Conservation (phyloP, 192 early-diverging fungal genomes). For the Obelidium mucronatum region DNA sequence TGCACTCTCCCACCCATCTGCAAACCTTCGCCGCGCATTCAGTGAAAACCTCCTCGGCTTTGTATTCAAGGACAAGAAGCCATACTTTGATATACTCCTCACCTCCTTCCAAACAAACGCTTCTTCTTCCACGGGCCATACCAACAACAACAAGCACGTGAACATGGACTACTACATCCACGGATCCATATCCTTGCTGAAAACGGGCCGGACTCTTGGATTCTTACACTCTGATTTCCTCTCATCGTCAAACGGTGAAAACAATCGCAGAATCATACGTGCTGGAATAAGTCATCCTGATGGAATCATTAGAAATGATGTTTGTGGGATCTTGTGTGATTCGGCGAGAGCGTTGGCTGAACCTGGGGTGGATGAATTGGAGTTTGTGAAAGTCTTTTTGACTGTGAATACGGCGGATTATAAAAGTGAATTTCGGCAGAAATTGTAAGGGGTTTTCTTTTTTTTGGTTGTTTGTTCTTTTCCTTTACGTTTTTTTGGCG, state of each 20-base stretch:
- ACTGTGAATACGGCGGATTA: slow-evolving; percentile 74
- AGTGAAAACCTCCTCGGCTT: slow-evolving; percentile 61
- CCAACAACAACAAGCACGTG: too few relatives aligned
- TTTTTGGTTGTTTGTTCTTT: not conserved
- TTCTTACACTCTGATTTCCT: slow-evolving; percentile 50
- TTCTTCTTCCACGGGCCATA: not conserved
- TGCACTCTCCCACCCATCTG: slow-evolving; percentile 44
- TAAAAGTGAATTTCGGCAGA: slow-evolving; percentile 85
- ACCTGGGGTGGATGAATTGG: slow-evolving; percentile 67
- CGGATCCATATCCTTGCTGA: slow-evolving; percentile 66
- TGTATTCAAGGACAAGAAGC: slow-evolving; percentile 58
- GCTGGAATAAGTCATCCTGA: slow-evolving; percentile 77
- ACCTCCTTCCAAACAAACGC: not conserved
- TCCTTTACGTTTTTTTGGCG: not conserved
- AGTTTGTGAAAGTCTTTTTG: slow-evolving; percentile 71
- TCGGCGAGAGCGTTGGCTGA: slow-evolving; percentile 70
- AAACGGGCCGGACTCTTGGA: slow-evolving; percentile 63
- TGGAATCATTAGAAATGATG: slow-evolving; percentile 75
- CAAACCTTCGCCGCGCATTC: slow-evolving; percentile 62
- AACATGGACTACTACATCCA: slow-evolving; percentile 59
- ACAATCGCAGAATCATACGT: slow-evolving; percentile 43
- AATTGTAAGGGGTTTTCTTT: slow-evolving; percentile 67
- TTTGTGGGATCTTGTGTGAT: slow-evolving; percentile 83
- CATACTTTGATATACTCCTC: slow-evolving; percentile 14
- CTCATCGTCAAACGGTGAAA: slow-evolving; percentile 26